These are phyloP conservation scores for Sporothrix dimorphospora DNA, from an alignment of 2,329 filamentous ascomycete genomes.

Conservation along the genomic window DNA sequence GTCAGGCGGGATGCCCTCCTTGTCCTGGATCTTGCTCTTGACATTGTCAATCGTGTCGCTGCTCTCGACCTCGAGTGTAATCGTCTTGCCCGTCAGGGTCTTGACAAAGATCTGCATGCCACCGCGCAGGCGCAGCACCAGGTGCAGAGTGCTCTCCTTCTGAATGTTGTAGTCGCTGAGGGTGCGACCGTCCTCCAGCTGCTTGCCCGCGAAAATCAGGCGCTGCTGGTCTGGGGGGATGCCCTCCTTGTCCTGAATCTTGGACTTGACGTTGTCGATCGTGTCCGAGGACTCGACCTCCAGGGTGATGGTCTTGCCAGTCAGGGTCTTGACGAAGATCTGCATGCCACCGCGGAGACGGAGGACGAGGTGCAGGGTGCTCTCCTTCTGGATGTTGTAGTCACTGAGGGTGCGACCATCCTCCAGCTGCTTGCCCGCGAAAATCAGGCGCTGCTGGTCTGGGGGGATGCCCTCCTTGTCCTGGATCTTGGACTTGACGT, in stretches of 20 bases:
- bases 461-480: conserved; percentile 89
- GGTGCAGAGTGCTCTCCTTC: conserved; percentile 84
- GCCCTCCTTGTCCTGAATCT: conserved; percentile 98
- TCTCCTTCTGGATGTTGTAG: conserved; percentile 77
- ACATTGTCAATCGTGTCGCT: conserved; percentile 94
- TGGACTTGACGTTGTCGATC: conserved; percentile 94
- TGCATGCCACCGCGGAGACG: conserved; percentile 70
- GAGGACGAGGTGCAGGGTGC: conserved; percentile 74
- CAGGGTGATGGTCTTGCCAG: conserved; percentile 91
- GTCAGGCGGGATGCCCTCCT: conserved; percentile 92
- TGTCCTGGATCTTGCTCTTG: conserved; percentile 90
- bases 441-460: conserved; percentile 90
- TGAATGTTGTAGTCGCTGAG: conserved; percentile 94
- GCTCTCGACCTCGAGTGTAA: conserved; percentile 87
- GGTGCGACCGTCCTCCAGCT: conserved; percentile 91
- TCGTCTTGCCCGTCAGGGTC: conserved; percentile 89
- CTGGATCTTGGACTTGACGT: conserved; percentile 88
- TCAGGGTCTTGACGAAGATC: conserved; percentile 82
- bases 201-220: conserved; percentile 94
- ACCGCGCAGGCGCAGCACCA: conserved; percentile 85
- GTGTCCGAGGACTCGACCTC: conserved; percentile 89
- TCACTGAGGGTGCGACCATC: conserved; percentile 71
- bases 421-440: conserved; percentile 61
- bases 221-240: conserved; percentile 97
- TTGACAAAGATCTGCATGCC: conserved; percentile 91